Base-by-base conservation (phyloP, 306 rosid genomes). In the Biancaea sappan region DNA sequence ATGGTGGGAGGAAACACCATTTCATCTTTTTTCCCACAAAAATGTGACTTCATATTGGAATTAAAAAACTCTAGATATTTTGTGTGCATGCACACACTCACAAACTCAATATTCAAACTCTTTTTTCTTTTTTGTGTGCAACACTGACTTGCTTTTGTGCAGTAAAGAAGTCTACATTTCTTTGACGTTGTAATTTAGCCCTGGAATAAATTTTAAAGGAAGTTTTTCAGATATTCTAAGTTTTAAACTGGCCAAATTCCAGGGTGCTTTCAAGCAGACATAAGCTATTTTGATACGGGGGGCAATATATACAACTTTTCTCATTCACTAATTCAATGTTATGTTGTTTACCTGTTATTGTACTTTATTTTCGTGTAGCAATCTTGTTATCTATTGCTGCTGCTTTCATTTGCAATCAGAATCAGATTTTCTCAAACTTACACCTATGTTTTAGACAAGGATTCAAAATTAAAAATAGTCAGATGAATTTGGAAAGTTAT, bases 351-450 rank as follows among this genome's bases (percentile, higher is more conserved):
- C 40, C 51, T 46, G 71, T 47, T 59, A 58, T 66, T 66, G 56
- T 44, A 56, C 54, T 57, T 66, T 35, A 56, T 73, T 66, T 57
- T 73, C 40, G 16, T 19, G 54, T 53, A 34, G 73, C 47, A 62
- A 37, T 74, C 35, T 25, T 13, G 34, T 43, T 50, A 74, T 79
- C 75, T 35, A 13, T 43, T 56, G 62, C 38, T 59, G 51, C 53
- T 32, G 72, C n/a, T 74, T 67, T 22, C 34, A 21, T 67, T 59
- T 51, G 56, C 52, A 31, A 68, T 25, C 18, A 16, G 29, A 31
- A 68, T 25, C 18, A 16, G 29, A 62, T 53, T 9, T 47, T 31
- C 60, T 68, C 35, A 13, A 60, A 62, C 47, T 62, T 69, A 19
- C 18, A 8, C 21, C 12, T 67, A 62, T 59, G 21, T 69, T 74